Conservation (phyloP, 352 stramenopile genomes). For the Plasmopara viticola region DNA sequence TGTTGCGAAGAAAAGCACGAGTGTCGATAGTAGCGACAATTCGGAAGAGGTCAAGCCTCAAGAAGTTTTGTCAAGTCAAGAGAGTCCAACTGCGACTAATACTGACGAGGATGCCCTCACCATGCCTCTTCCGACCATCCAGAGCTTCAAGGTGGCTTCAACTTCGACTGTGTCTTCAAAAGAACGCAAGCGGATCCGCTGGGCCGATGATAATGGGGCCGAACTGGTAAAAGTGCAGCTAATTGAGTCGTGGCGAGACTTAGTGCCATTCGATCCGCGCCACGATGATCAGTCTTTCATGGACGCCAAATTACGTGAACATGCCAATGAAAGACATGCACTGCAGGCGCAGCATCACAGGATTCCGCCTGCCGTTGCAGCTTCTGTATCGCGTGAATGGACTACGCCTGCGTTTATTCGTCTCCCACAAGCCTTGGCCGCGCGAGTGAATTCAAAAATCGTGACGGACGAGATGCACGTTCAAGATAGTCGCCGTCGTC, state of each 20-base stretch:
- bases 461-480: constrained; percentile 58
- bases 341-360: constrained; percentile 76
- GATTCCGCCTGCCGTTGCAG: constrained; percentile 35
- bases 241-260: constrained; percentile 82
- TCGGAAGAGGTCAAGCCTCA: constrained; percentile 15
- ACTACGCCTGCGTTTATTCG: constrained; percentile 49
- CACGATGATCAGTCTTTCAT: constrained; percentile 73
- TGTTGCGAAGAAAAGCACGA: constrained; percentile 30
- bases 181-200: constrained; percentile 64
- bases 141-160: constrained; percentile 65
- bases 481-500: constrained; percentile 60
- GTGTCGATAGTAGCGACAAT: constrained; percentile 11
- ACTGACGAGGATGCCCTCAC: constrained; percentile 32
- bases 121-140: constrained; percentile 71
- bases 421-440: constrained; percentile 51
- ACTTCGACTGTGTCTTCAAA: constrained; percentile 27
- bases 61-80: constrained; percentile 10
- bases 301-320: constrained; percentile 78
- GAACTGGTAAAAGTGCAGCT: constrained; percentile 78
- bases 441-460: constrained; percentile 23
- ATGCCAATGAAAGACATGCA: constrained; percentile 63
- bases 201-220: constrained; percentile 69
- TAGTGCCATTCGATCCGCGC: constrained; percentile 48
- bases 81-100: constrained; percentile 13
- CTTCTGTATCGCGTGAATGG: constrained; percentile 58